phyloP scores from a whole-genome alignment of 2,329 filamentous ascomycete genomes.

The Fusarium graminum region DNA sequence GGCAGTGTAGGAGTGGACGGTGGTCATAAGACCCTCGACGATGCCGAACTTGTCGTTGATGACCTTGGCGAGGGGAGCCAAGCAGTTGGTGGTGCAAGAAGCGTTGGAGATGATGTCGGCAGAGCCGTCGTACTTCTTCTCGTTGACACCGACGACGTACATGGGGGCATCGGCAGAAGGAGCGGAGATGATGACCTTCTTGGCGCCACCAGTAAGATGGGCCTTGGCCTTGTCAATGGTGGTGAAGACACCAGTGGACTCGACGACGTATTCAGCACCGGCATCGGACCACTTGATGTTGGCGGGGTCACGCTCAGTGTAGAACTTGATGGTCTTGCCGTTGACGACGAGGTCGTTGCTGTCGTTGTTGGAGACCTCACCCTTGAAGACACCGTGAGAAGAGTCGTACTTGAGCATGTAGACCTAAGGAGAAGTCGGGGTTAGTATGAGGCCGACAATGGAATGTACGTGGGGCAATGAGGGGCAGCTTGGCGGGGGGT shows the following conservation, averaged over 20 bases:
- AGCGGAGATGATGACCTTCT: slow-evolving; percentile 96
- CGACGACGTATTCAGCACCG: slow-evolving; percentile 92
- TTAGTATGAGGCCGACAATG: slow-evolving; percentile 27
- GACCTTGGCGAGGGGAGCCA: slow-evolving; percentile 99
- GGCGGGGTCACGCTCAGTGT: slow-evolving; percentile 90
- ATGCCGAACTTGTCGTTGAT: slow-evolving; percentile 98
- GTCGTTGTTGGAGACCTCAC: slow-evolving; percentile 80
- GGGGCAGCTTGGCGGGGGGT: slow-evolving; percentile 28
- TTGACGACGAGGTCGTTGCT: slow-evolving; percentile 84
- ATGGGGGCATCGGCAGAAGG: slow-evolving; percentile 97
- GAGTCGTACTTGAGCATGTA: slow-evolving; percentile 99
- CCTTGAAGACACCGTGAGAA: slow-evolving; percentile 97
- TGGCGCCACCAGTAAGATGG: slow-evolving; percentile 96
- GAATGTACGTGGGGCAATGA: slow-evolving; percentile 27
- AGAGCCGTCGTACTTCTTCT: slow-evolving; percentile 91
- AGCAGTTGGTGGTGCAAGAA: slow-evolving; percentile 99
- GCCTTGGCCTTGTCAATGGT: slow-evolving; percentile 95
- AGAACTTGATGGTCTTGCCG: slow-evolving; percentile 95
- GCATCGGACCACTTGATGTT: slow-evolving; percentile 91
- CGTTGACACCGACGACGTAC: slow-evolving; percentile 99
- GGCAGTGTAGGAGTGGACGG: slow-evolving; percentile 99
- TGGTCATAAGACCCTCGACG: slow-evolving; percentile 99
- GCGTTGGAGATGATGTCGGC: slow-evolving; percentile 98
- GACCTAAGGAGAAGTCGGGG: slow-evolving; percentile 67
- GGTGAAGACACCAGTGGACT: slow-evolving; percentile 99